Evolutionary conservation across 2,329 filamentous ascomycete species (phyloP).

Genomic region (Aspergillus eucalypticola): DNA sequence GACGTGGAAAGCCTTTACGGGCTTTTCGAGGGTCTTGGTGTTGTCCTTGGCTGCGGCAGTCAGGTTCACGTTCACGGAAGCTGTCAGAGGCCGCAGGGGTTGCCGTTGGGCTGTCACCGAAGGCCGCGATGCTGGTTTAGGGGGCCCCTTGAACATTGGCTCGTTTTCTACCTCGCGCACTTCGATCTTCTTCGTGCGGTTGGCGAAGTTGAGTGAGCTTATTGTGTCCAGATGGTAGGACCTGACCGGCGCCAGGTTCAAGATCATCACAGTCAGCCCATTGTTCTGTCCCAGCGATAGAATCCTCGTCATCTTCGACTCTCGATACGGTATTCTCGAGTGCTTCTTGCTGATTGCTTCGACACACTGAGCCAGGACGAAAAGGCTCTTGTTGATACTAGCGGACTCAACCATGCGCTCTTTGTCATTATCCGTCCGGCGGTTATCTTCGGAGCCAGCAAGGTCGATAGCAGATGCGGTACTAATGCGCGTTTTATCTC

Average conservation of each 20-base stretch:
- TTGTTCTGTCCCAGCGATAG: slow-evolving; percentile 91
- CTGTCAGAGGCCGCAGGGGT: slow-evolving; percentile 74
- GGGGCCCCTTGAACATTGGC: slow-evolving; percentile 77
- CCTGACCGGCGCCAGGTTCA: slow-evolving; percentile 87
- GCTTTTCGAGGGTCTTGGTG: slow-evolving; percentile 64
- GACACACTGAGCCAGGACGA: slow-evolving; percentile 91
- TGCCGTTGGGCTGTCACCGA: slow-evolving; percentile 61
- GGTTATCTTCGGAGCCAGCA: slow-evolving; percentile 93
- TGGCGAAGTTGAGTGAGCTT: slow-evolving; percentile 92
- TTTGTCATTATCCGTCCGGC: slow-evolving; percentile 89
- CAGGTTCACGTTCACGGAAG: slow-evolving; percentile 71
- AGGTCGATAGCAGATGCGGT: slow-evolving; percentile 92
- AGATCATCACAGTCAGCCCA: slow-evolving; percentile 92
- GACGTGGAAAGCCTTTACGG: slow-evolving; percentile 80
- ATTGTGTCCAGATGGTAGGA: slow-evolving; percentile 93
- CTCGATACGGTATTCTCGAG: slow-evolving; percentile 81
- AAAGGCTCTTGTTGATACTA: slow-evolving; percentile 96
- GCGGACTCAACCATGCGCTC: slow-evolving; percentile 92
- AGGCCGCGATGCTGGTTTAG: slow-evolving; percentile 52
- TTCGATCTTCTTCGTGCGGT: slow-evolving; percentile 93
- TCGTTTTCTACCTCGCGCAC: slow-evolving; percentile 95
- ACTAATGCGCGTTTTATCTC: slow-evolving; percentile 69
- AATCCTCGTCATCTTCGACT: slow-evolving; percentile 97
- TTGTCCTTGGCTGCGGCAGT: slow-evolving; percentile 55
- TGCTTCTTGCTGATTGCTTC: slow-evolving; percentile 83